These are phyloP conservation scores for Metschnikowia anglica DNA, from an alignment of 805 yeast species.

Conservation along the genomic window DNA sequence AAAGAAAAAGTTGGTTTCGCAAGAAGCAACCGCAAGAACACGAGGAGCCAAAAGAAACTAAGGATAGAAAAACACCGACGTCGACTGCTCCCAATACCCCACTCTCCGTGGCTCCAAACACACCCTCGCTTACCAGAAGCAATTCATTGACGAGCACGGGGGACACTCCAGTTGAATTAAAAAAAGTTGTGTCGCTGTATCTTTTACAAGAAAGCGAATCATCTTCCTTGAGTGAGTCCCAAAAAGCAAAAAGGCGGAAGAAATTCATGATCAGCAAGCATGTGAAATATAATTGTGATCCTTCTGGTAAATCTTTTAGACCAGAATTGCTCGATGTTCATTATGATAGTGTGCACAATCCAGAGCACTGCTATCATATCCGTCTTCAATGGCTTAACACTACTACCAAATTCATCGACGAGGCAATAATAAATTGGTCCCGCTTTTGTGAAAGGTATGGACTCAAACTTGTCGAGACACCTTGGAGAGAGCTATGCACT, in stretches of 20 bases:
- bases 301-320: slow-evolving; percentile 64
- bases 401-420: slow-evolving; percentile 74
- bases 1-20: slow-evolving; percentile 33
- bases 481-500: slow-evolving; percentile 82
- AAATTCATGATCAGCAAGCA: slow-evolving; percentile 64
- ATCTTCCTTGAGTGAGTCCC: slow-evolving; percentile 21
- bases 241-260: slow-evolving; percentile 24
- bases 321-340: slow-evolving; percentile 81
- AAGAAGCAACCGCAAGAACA: slow-evolving; percentile 17
- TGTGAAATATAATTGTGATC: slow-evolving; percentile 73
- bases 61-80: slow-evolving; percentile 7
- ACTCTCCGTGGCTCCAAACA: slow-evolving; percentile 4
- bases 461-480: slow-evolving; percentile 74
- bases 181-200: slow-evolving; percentile 16
- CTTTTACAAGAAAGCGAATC: slow-evolving; percentile 18
- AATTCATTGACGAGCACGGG: slow-evolving; percentile 25
- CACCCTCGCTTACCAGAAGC: slow-evolving; percentile 21
- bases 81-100: slow-evolving; percentile 9
- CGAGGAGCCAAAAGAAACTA: slow-evolving; percentile 2
- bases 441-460: slow-evolving; percentile 86
- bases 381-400: slow-evolving; percentile 91
- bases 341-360: slow-evolving; percentile 89
- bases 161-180: slow-evolving; percentile 9
- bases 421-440: slow-evolving; percentile 72
- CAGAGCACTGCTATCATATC: slow-evolving; percentile 90